phyloP scores from a whole-genome alignment of 441 rosid genomes.

The Brassica hybrid region DNA sequence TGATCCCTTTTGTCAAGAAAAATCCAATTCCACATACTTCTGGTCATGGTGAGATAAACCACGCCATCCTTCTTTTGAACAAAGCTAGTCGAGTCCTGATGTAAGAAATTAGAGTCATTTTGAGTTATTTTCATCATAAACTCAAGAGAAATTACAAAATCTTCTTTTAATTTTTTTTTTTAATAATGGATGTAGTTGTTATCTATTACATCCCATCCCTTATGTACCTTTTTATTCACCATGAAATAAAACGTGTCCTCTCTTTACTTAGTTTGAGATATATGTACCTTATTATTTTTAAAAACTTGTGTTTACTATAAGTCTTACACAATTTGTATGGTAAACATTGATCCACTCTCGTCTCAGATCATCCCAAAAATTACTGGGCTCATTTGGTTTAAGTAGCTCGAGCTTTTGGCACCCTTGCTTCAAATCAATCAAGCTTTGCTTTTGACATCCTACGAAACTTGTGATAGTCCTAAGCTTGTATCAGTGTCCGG shows the following conservation, averaged over 20 bases:
- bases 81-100: neutral
- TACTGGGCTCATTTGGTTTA: neutral
- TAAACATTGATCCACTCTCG: neutral
- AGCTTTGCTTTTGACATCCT: neutral
- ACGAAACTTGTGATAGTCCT: neutral
- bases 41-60: neutral
- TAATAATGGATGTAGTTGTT: too few relatives aligned
- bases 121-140: neutral
- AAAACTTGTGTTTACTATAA: neutral
- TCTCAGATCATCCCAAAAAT: neutral
- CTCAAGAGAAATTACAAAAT: neutral
- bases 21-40: neutral
- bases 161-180: neutral
- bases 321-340: neutral
- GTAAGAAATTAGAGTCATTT: neutral
- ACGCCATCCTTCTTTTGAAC: neutral
- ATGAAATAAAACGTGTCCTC: neutral
- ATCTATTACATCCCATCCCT: neutral
- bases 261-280: neutral
- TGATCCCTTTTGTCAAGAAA: neutral
- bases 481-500: neutral
- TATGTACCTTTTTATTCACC: neutral
- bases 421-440: neutral
- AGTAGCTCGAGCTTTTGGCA: neutral
- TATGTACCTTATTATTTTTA: neutral